Base-by-base conservation (phyloP, 2,329 filamentous ascomycete species). In the Trichoderma cornu-damae region DNA sequence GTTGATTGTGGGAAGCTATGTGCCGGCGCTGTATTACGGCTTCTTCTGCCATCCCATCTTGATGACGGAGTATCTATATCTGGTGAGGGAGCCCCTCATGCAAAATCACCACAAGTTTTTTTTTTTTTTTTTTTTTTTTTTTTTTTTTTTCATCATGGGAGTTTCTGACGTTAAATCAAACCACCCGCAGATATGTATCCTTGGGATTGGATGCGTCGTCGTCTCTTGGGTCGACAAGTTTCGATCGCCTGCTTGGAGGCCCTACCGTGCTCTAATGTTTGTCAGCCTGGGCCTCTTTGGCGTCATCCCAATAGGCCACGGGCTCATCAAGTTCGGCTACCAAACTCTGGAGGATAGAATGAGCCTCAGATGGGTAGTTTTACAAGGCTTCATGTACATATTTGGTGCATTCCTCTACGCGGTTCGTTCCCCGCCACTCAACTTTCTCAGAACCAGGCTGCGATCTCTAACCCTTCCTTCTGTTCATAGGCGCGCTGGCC, bases 191-290 rank as follows among this genome's bases (percentile, higher is more conserved):
- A 96, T 97, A 62, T 87, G 79, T 51, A 74, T 83, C 5, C 81
- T 97, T 22, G 92, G 89, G 0, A 65, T 85, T n/a, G 87, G 84
- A 16, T 97, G 92, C 62, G 80, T 87, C 14, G 69, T 82, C 12
- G 89, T 92, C 8, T 90, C 90, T 3, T 85, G 92, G 71, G 79
- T 91, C 57, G 90, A 94, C 37, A 82, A 79, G 58, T 97, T 97
- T 72, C 84, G 93, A 61, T 91, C 89, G 0, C 89, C 94, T 0
- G 78, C 78, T 7, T 95, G 89, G 83, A 82, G 94, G 26, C 88
- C 90, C 1, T 91, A 95, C 70, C 85, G 94, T 58, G 89, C 94
- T 2, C 75, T 82, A 62, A 94, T 97, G 87, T 99, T 97, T 69
- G 85, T 96, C 44, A 82, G 84, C 18, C 87, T 97, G 72, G 94